Base-by-base conservation (phyloP, 2,329 filamentous ascomycete genomes). In the Cladophialophora chaetospira region DNA sequence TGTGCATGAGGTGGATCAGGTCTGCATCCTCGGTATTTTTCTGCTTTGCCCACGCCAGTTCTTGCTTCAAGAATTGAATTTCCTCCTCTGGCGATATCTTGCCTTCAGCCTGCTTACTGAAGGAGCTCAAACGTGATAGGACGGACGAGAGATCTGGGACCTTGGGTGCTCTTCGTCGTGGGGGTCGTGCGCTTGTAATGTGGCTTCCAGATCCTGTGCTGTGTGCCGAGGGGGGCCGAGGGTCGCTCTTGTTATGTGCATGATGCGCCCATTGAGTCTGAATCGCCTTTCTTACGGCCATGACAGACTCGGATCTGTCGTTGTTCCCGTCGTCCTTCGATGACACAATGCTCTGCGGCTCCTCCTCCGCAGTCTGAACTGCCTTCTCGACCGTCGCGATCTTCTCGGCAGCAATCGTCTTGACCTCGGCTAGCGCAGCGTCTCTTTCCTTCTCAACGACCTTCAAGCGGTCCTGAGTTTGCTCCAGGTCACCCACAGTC, bases 1-100 rank as follows among this genome's bases (percentile, higher is more conserved):
- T 73, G 43, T 75, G 75, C 69, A 79, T 64, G 58, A 77, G 78
- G 28, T 78, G 68, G 2, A 85, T 73, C 71, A 84, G 77, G 26
- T 84, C 82, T 61, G 85, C 78, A 0, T 82, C 82, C 40, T 65
- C 58, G 19, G 29, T 40, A 25, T 79, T 75, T 53, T 72, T 69
- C 58, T 81, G 75, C 63, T 73, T 76, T 68, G 86, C 82, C 26
- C 70, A 69, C 23, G 72, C 67, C 3, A 86, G 72, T 53, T 83
- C 77, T 40, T 80, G 74, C 55, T 78, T 74, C 9, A 78, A 61
- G 2, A 71, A 66, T 2, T 71, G 66, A 19, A 84, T 64, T n/a
- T 74, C 68, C 60, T 77, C 77, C 5, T 73, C 64, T 35, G 63
- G 55, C 11, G 64, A 54, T 17, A 67, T 57, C 26, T 68, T 61